These are phyloP conservation scores for Tylopilus balloui DNA, from an alignment of 768 basidiomycete species.

Conservation along the genomic window DNA sequence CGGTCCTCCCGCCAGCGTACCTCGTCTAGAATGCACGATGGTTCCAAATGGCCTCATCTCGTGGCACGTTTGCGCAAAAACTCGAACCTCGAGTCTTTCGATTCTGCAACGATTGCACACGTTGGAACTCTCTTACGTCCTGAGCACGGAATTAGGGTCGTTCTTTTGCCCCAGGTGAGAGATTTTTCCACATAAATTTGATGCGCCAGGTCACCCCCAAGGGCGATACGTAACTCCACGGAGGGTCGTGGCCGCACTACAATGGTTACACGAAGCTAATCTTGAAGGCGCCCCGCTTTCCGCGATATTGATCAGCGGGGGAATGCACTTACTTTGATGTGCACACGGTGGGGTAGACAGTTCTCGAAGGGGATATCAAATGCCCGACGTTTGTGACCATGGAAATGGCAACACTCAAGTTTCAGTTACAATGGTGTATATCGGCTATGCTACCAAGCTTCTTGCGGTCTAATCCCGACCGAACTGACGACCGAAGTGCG, in stretches of 20 bases:
- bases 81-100: background rate
- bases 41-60: background rate
- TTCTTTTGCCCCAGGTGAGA: background rate
- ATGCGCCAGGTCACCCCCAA: background rate
- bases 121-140: conserved; percentile 1
- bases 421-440: conserved; percentile 4
- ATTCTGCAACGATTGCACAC: background rate
- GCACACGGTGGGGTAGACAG: background rate
- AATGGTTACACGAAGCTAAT: background rate
- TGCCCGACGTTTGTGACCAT: background rate
- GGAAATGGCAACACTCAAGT: conserved; percentile 13
- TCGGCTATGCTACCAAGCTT: background rate
- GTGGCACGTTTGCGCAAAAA: conserved; percentile 1
- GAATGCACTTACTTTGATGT: conserved; percentile 1
- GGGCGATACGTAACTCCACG: background rate
- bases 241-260: background rate
- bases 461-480: background rate
- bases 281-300: background rate
- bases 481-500: background rate
- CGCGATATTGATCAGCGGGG: background rate
- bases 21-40: background rate
- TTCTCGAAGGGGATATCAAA: conserved; percentile 1
- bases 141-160: background rate
- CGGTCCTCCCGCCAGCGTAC: background rate
- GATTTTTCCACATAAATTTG: background rate